Percentiles rank a stretch among this genome's conserved stretches.
Evolutionary conservation across 2,329 filamentous ascomycete genomes (phyloP).

Genomic region (Dactylellina drechsleri): DNA sequence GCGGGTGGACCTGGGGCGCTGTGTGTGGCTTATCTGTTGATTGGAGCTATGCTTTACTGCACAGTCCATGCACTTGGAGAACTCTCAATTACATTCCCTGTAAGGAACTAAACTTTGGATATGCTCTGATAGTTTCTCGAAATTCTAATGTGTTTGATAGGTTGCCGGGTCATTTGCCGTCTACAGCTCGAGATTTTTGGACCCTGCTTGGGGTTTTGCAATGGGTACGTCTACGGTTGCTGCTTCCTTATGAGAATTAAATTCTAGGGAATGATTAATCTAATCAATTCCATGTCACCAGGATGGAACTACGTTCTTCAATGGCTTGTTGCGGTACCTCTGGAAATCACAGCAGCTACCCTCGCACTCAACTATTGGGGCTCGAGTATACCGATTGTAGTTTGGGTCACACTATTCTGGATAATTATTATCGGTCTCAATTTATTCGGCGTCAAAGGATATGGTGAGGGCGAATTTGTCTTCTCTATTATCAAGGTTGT

Average conservation of each 20-base stretch:
- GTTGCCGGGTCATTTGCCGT: slow-evolving; percentile 85
- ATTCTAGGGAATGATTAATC: slow-evolving; percentile 59
- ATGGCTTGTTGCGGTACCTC: slow-evolving; percentile 83
- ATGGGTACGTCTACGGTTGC: slow-evolving; percentile 70
- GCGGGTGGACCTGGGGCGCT: slow-evolving; percentile 81
- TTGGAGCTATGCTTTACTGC: slow-evolving; percentile 88
- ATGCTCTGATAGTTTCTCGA: neutral
- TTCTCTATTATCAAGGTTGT: slow-evolving; percentile 87
- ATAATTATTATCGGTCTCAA: slow-evolving; percentile 81
- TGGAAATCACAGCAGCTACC: slow-evolving; percentile 87
- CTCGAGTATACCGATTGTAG: slow-evolving; percentile 70
- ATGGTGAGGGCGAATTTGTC: slow-evolving; percentile 88
- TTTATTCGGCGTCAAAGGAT: slow-evolving; percentile 85
- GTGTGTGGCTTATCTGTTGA: slow-evolving; percentile 78
- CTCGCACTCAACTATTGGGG: slow-evolving; percentile 87
- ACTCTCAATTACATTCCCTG: slow-evolving; percentile 87
- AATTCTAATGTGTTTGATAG: neutral
- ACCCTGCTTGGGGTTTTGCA: slow-evolving; percentile 93
- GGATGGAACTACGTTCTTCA: slow-evolving; percentile 77
- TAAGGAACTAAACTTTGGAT: slow-evolving; percentile 61
- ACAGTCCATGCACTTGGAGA: slow-evolving; percentile 92
- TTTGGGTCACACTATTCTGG: slow-evolving; percentile 86
- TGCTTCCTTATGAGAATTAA: slow-evolving; percentile 75
- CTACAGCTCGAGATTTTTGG: slow-evolving; percentile 89
- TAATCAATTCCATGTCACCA: slow-evolving; percentile 1